These are phyloP conservation scores for Blastobotrys ciferrii DNA, from an alignment of 1,139 yeast genomes.

Conservation along the genomic window DNA sequence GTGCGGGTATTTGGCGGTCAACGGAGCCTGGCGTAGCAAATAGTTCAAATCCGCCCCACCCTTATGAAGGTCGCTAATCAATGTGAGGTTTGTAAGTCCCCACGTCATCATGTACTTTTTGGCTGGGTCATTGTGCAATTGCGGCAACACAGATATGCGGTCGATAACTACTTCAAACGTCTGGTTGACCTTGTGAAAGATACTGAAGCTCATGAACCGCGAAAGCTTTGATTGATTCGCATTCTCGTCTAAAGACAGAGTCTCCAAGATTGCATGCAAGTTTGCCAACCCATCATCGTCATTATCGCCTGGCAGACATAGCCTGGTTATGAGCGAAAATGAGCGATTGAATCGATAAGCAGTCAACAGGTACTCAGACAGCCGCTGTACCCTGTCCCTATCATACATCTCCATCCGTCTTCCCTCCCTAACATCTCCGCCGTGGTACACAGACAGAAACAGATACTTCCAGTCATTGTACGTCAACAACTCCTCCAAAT, in stretches of 20 bases:
- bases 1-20: background rate
- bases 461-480: background rate
- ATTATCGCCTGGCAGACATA: background rate
- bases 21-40: background rate
- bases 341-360: background rate
- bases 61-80: background rate
- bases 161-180: background rate
- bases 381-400: background rate
- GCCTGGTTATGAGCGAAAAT: background rate
- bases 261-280: background rate
- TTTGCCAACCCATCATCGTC: background rate
- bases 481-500: background rate
- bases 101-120: background rate
- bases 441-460: background rate
- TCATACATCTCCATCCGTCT: background rate
- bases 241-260: background rate
- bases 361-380: background rate
- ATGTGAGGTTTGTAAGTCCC: background rate
- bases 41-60: background rate
- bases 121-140: background rate
- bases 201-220: background rate
- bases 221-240: background rate
- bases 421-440: background rate
- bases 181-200: background rate
- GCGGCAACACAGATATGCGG: background rate